phyloP scores from a whole-genome alignment of 108 stramenopile genomes.

The Pseudonitzschia multiseries region DNA sequence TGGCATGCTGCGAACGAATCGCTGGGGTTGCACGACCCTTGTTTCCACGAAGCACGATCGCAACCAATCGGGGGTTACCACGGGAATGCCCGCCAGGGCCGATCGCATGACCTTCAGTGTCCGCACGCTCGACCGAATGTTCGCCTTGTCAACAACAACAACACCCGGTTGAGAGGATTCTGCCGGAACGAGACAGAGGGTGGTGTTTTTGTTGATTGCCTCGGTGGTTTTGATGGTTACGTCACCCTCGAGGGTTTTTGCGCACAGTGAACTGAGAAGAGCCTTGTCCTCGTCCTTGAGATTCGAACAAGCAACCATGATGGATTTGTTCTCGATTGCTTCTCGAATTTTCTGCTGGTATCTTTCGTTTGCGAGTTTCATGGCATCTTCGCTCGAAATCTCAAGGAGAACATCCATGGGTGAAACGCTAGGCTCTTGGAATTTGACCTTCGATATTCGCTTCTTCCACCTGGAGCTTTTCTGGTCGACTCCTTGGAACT shows the following conservation, averaged over 20 bases:
- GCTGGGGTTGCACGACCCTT: neutral
- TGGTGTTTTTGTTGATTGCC: constrained; percentile 59
- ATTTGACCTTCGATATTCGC: neutral
- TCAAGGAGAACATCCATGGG: neutral
- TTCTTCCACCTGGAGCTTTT: neutral
- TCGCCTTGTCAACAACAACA: constrained; percentile 17
- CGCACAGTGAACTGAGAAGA: constrained; percentile 39
- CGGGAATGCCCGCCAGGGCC: constrained; percentile 68
- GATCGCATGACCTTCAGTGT: constrained; percentile 82
- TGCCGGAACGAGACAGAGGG: constrained; percentile 58
- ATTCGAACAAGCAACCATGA: constrained; percentile 54
- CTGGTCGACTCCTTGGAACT: neutral
- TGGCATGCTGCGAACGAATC: constrained; percentile 50
- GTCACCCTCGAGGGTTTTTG: constrained; percentile 49
- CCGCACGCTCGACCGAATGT: constrained; percentile 39
- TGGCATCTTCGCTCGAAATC: neutral
- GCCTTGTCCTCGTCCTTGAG: constrained; percentile 44
- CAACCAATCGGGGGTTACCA: constrained; percentile 73
- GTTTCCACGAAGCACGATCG: constrained; percentile 32
- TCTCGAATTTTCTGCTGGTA: constrained; percentile 19
- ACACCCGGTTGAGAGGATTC: constrained; percentile 1
- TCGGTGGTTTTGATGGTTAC: constrained; percentile 54
- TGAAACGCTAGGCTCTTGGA: neutral
- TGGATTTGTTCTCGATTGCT: constrained; percentile 19
- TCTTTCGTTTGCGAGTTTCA: constrained; percentile 27